Evolutionary conservation across 495 filamentous ascomycete genomes (phyloP), one percentile per base, ranked within the genome.

Genomic region (Trichoderma virens): DNA sequence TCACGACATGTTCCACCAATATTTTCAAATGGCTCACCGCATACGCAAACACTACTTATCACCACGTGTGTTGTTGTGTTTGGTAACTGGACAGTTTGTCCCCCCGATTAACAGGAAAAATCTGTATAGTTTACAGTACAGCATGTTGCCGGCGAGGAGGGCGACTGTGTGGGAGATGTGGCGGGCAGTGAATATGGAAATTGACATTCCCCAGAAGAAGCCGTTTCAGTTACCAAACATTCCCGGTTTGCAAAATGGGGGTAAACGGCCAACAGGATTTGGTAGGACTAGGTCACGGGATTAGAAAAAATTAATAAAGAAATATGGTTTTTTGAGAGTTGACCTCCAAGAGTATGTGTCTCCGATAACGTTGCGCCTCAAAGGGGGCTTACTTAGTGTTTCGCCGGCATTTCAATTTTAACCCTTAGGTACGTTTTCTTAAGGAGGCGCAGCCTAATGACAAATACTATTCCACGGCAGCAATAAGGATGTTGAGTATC

Each of bases 101-200:
- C 91, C 91, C 5, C 93, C 95, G 0, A 93, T 99, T 38, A 92
- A 96, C 72, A 83, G 94, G 9, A 92, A 92, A 71, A 96, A 92
- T 71, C 80, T 99, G 54, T 99, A 99, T 76, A 93, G 90, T 65
- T 86, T 99, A 69, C 94, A 99, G 75, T 99, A 99, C 76, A 94
- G 90, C 77, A 98, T 98, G 95, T 80, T 99, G 34, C 94, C 94
- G 5, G 87, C 90, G 13, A 85, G 80, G 45, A 80, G 94, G 6
- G 90, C 90, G 0, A 85, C 90, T 2, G 87, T 97, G 60, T 74
- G 80, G 65, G 92, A 97, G 71, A 86, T 97, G 66, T 99, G 95
- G 95, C 75, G 83, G 32, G 82, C 87, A 9, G 51, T 56, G 4
- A 56, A 56, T 56, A 56, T 5, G 51, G 51, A 56, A 56, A 56